Evolutionary conservation across 352 stramenopile genomes (phyloP), one percentile per base, ranked within the genome.

Genomic region (Blastocystis sp.): DNA sequence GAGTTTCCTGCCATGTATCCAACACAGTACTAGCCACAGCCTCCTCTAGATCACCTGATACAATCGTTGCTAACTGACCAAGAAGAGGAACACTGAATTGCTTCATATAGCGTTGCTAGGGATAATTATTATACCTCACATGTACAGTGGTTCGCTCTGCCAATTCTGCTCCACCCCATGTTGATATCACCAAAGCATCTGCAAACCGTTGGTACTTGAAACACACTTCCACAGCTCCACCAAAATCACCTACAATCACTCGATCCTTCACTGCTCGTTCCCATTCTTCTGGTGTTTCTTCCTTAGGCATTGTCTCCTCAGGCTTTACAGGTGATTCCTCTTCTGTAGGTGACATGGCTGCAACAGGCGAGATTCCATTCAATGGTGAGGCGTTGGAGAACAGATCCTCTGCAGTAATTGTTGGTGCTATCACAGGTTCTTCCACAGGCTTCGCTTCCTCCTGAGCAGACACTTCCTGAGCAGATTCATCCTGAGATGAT

Each of bases 181-280:
- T 94, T 37, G 92, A 92, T 51, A 99, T 89, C 24, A 98, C 74
- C 54, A 99, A 89, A 0, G 96, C 96, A 89, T 99, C 96, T 0
- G 95, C 94, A 86, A 97, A 92, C 88, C 98, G 95, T 52, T 96
- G 95, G 88, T 97, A 96, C 51, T 92, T 91, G 80, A 98, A 92
- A 78, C 95, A 98, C 89, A 92, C 96, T 89, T 98, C 96, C 12
- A 98, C 95, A 0, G 96, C 96, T 5, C 96, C 94, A 87, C 97
- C 94, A 88, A 98, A 98, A 90, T 98, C 97, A 51, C 96, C 96
- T 5, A 98, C 95, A 7, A 98, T 89, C 27, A 99, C 90, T 0
- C 95, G 94, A 88, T 96, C 91, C 91, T 98, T 97, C 49, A 98
- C 90, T 24, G 92, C 93, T 66, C 90, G 93, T 87, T 97, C 94